phyloP scores from a whole-genome alignment of 1,139 yeast species.

The Kurtzmaniella quercitrusa region DNA sequence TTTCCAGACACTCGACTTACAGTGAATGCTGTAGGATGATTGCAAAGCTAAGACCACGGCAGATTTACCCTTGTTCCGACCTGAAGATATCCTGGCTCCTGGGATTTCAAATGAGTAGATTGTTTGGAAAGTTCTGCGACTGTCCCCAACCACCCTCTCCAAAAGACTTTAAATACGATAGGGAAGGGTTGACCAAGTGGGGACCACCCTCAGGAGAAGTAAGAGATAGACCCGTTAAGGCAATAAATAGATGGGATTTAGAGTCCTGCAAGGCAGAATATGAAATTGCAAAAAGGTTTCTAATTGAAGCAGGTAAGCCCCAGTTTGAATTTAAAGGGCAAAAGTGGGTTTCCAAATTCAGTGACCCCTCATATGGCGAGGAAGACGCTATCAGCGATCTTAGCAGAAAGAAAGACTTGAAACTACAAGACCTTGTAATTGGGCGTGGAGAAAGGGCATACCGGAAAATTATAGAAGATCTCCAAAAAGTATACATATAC shows the following conservation, averaged over 20 bases:
- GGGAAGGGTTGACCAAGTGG: slow-evolving; percentile 14
- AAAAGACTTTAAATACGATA: slow-evolving; percentile 26
- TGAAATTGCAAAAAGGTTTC: slow-evolving; percentile 13
- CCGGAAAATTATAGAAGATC: slow-evolving; percentile 17
- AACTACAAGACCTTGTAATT: slow-evolving; percentile 20
- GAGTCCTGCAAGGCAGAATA: slow-evolving; percentile 28
- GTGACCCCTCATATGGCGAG: slow-evolving; percentile 3
- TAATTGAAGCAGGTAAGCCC: not conserved
- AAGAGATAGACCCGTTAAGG: slow-evolving; percentile 16
- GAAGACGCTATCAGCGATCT: slow-evolving; percentile 5
- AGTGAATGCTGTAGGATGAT: slow-evolving; percentile 40
- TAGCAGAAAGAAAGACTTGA: slow-evolving; percentile 15
- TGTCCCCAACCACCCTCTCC: slow-evolving; percentile 5
- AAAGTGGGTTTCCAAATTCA: slow-evolving; percentile 7
- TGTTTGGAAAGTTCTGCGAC: slow-evolving; percentile 40
- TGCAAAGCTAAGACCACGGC: slow-evolving; percentile 32
- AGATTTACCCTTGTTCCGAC: slow-evolving; percentile 45
- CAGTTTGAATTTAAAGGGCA: slow-evolving; percentile 7
- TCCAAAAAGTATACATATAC: slow-evolving; percentile 10
- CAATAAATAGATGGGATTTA: slow-evolving; percentile 33
- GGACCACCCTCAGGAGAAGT: slow-evolving; percentile 18
- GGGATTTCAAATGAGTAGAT: slow-evolving; percentile 41
- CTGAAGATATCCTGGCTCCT: slow-evolving; percentile 29
- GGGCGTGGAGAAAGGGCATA: slow-evolving; percentile 22
- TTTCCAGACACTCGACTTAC: slow-evolving; percentile 55